phyloP scores from a whole-genome alignment of 1,139 yeast genomes.

The Candida pseudoviswanathii region DNA sequence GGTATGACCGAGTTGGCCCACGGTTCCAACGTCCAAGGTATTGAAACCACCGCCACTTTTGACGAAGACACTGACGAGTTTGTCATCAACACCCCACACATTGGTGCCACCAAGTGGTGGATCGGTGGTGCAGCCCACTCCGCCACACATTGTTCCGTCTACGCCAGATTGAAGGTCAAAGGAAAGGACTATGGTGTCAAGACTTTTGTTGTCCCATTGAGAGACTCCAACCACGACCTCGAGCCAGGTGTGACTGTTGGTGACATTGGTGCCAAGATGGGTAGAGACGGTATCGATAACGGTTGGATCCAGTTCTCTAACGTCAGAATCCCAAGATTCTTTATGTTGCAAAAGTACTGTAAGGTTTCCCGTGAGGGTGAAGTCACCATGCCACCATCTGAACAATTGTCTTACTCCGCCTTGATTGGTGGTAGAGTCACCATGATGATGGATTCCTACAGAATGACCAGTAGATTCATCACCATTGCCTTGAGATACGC shows the following conservation, averaged over 20 bases:
- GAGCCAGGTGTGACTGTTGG: slow-evolving; percentile 80
- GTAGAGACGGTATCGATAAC: slow-evolving; percentile 83
- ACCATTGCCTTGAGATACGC: slow-evolving; percentile 87
- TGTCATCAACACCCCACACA: slow-evolving; percentile 77
- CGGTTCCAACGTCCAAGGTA: slow-evolving; percentile 88
- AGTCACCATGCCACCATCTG: slow-evolving; percentile 75
- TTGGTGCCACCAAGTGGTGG: slow-evolving; percentile 96
- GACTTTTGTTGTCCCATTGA: slow-evolving; percentile 82
- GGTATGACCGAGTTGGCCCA: slow-evolving; percentile 93
- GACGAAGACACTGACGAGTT: slow-evolving; percentile 66
- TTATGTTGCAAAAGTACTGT: slow-evolving; percentile 77
- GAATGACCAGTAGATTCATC: slow-evolving; percentile 72
- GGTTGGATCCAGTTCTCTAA: slow-evolving; percentile 90
- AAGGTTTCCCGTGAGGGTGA: slow-evolving; percentile 68
- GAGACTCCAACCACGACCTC: slow-evolving; percentile 70
- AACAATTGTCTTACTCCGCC: slow-evolving; percentile 84
- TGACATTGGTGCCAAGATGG: slow-evolving; percentile 92
- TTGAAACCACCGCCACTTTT: slow-evolving; percentile 84
- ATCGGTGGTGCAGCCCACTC: slow-evolving; percentile 96
- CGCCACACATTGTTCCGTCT: slow-evolving; percentile 77
- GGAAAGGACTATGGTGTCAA: slow-evolving; percentile 89
- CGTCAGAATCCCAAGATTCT: slow-evolving; percentile 79
- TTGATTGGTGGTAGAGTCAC: slow-evolving; percentile 82
- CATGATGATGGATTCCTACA: slow-evolving; percentile 82
- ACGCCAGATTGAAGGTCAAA: slow-evolving; percentile 76